phyloP scores from a whole-genome alignment of 495 filamentous ascomycete genomes.

The Aspergillus haitiensis region DNA sequence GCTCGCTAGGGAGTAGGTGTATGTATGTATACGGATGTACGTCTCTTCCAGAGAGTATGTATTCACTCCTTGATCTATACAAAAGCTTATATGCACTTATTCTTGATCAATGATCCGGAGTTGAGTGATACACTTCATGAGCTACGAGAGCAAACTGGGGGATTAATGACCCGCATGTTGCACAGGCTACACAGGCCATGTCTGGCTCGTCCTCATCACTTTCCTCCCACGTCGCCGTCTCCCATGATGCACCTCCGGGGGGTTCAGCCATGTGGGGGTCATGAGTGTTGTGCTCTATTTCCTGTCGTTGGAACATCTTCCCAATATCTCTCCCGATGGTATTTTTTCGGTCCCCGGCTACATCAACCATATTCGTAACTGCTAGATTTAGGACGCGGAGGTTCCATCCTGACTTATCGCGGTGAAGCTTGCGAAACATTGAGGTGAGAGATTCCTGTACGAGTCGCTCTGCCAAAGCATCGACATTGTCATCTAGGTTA shows the following conservation, averaged over 20 bases:
- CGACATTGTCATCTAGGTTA: slow-evolving; percentile 54
- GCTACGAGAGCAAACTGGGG: slow-evolving; percentile 72
- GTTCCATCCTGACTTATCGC: slow-evolving; percentile 69
- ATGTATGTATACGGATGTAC: too few relatives aligned
- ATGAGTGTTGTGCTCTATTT: slow-evolving; percentile 46
- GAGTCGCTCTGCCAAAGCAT: slow-evolving; percentile 63
- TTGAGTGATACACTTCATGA: slow-evolving; percentile 68
- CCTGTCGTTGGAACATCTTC: slow-evolving; percentile 69
- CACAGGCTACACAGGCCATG: slow-evolving; percentile 48
- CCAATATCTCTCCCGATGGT: slow-evolving; percentile 59
- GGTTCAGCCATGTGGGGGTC: too few relatives aligned
- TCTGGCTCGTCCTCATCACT: slow-evolving; percentile 46
- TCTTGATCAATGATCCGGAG: slow-evolving; percentile 8
- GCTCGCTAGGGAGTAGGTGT: too few relatives aligned
- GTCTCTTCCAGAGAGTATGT: too few relatives aligned
- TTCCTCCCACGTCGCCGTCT: slow-evolving; percentile 27
- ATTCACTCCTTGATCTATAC: background rate
- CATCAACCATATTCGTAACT: slow-evolving; percentile 78
- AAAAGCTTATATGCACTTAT: background rate
- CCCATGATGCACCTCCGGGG: too few relatives aligned
- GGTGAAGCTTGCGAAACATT: slow-evolving; percentile 73
- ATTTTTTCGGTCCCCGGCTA: slow-evolving; percentile 51
- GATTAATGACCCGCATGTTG: slow-evolving; percentile 60
- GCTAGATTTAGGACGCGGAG: slow-evolving; percentile 82
- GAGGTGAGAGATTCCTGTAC: slow-evolving; percentile 65